Evolutionary conservation across 2,329 filamentous ascomycete genomes (phyloP).

Genomic region (Pseudocercospora fuligena): DNA sequence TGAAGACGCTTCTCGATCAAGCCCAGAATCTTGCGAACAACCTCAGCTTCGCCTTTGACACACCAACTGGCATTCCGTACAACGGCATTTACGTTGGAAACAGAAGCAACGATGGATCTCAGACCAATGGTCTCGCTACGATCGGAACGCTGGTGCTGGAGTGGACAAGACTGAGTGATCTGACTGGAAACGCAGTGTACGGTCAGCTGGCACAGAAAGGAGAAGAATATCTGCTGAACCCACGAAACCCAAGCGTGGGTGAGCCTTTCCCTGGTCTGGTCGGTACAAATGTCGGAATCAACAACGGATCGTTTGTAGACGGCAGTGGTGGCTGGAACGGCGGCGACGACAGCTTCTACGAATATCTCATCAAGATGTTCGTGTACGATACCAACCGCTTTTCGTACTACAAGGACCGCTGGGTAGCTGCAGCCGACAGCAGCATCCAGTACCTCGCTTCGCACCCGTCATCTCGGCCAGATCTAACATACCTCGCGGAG

Average conservation of each 20-base stretch:
- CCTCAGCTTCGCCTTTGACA: constrained; percentile 78
- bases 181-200: constrained; percentile 71
- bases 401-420: constrained; percentile 68
- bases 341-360: constrained; percentile 80
- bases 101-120: constrained; percentile 51
- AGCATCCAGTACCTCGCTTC: constrained; percentile 73
- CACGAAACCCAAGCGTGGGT: constrained; percentile 60
- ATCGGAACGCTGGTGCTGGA: constrained; percentile 80
- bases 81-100: constrained; percentile 68
- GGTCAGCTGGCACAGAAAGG: constrained; percentile 68
- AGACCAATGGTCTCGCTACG: constrained; percentile 73
- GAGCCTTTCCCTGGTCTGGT: constrained; percentile 80
- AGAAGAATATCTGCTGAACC: constrained; percentile 68
- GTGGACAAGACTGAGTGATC: constrained; percentile 79
- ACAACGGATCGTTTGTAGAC: constrained; percentile 69
- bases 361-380: constrained; percentile 92
- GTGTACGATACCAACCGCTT: constrained; percentile 74
- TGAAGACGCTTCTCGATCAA: constrained; percentile 68
- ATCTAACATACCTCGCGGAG: constrained; percentile 72
- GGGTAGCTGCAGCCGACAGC: constrained; percentile 76
- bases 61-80: constrained; percentile 73
- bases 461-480: constrained; percentile 67
- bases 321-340: constrained; percentile 73
- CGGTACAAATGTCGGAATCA: constrained; percentile 69
- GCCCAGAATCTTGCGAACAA: constrained; percentile 71